Base-by-base conservation (phyloP, 176 grass and related monocot genomes). In the Puya raimondii region DNA sequence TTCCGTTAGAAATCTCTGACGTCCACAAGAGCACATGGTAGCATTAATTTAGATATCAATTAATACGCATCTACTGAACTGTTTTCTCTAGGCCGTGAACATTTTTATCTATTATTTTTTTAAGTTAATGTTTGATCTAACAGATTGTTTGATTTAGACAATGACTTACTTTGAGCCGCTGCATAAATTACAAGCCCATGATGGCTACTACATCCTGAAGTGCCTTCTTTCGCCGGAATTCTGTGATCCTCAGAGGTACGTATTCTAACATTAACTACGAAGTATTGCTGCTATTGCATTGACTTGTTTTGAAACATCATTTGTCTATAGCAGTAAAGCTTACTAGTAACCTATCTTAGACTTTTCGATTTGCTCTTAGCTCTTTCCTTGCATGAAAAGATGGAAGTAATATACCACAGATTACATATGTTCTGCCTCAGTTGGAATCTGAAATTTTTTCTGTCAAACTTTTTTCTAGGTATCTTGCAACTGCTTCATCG, bases 201-300 rank as follows among this genome's bases (percentile, higher is more conserved):
- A 88, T 81, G 83, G 73, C 12, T 88, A 85, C 12, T 88, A 85
- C 81, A 91, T 96, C 66, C 77, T 96, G 81, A 96, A 91, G 65
- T 96, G 88, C 70, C 72, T 96, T 52, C 92, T 96, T 71, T 91
- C 92, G 52, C 92, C 88, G 54, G 88, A 96, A 85, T 91, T 85
- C 76, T 93, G 83, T 66, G 92, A 96, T 22, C 92, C 92, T 18
- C 87, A 91, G 52, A 88, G 88, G 92, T 91, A 76, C 52, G 56
- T n/a, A 9, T 2, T 61, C 56, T 18, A 9, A 10, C 21, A 61
- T 20, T 61, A 42, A 42, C 33, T 42, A 42, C 33, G 1, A 42
- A 7, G 4, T 42, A 7, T 42, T 42, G 33, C 4, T 42, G 33
- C 33, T 42, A 42, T 1, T 42, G 33, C 33, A 7, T 42, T 7